Percentiles rank a stretch among this genome's conserved stretches.
phyloP scores from a whole-genome alignment of 2,329 filamentous ascomycete species.

The Epicoccum sorghinum region DNA sequence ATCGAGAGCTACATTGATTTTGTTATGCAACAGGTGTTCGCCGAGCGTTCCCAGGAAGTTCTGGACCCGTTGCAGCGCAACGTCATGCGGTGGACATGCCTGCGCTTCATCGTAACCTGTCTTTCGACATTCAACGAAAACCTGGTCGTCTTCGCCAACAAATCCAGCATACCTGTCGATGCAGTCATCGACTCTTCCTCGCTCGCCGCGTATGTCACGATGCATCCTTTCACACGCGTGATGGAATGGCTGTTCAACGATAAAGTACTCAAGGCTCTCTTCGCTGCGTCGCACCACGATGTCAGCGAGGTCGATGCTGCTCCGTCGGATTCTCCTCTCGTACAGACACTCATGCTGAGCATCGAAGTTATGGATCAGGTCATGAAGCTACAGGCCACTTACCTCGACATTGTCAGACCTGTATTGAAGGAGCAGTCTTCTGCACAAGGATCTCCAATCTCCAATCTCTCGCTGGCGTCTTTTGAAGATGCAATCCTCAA shows the following conservation, averaged over 20 bases:
- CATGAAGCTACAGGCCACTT: constrained; percentile 87
- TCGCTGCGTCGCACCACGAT: constrained; percentile 79
- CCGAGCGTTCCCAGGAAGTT: constrained; percentile 68
- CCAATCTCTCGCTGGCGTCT: constrained; percentile 78
- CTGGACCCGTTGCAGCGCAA: constrained; percentile 70
- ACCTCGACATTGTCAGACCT: constrained; percentile 85
- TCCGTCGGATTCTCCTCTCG: constrained; percentile 77
- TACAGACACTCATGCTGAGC: constrained; percentile 78
- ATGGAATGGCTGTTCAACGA: constrained; percentile 99
- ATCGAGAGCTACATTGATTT: constrained; percentile 95
- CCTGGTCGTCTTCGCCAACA: constrained; percentile 82
- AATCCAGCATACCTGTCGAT: constrained; percentile 77
- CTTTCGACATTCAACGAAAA: constrained; percentile 92
- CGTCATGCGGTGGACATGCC: constrained; percentile 76
- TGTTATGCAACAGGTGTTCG: constrained; percentile 79
- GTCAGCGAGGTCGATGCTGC: constrained; percentile 73
- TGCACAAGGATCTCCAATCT: constrained; percentile 65
- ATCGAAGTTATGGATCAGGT: constrained; percentile 84
- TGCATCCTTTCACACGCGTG: constrained; percentile 91
- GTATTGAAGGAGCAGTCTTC: constrained; percentile 71
- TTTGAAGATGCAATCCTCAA: constrained; percentile 92
- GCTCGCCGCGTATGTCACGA: constrained; percentile 77
- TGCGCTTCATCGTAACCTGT: constrained; percentile 82
- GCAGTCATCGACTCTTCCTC: constrained; percentile 74
- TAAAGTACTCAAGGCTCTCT: constrained; percentile 79